Base-by-base conservation (phyloP, 139 green algal species). In the Chlorella sp. region DNA sequence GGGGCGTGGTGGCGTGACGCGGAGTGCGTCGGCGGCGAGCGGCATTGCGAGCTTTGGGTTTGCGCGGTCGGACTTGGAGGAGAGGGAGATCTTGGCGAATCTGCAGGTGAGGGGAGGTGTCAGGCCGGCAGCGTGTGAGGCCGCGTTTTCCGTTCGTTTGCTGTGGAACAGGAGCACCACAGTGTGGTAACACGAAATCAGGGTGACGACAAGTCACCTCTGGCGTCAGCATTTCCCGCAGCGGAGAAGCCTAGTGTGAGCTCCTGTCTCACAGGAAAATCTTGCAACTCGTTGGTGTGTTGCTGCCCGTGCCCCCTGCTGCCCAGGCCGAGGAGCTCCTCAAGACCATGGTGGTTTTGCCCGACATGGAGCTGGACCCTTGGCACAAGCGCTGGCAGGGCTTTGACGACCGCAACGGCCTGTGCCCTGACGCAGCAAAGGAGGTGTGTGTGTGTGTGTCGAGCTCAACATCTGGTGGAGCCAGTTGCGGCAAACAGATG, bases 261-360 rank as follows among this genome's bases (percentile, higher is more conserved):
- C n/a, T n/a, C n/a, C n/a, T n/a, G n/a, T n/a, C n/a, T n/a, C n/a
- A n/a, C 42, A 26, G 42, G 42, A 10, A 26, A 17, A 17, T 10
- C 42, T 26, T 17, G 42, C 42, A 10, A 10, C 42, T 55, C 10
- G 42, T 10, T 17, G 10, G 17, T 10, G 42, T 17, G 10, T 55
- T 10, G 42, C 42, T 55, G 42, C 42, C 42, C 42, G 42, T 10
- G 42, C 42, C 42, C 42, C 17, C 10, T 17, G 10, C 10, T 10
- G 42, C 69, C 26, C 69, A 74, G 71, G 84, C 80, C 10, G 78
- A 88, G 0, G 90, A 96, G 79, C 70, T 83, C 33, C 70, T 96
- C 30, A 91, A 91, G 67, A 67, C 78, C 33, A 87, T 91, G 71
- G 74, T 42, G 6, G 70, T 79, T 63, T 69, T 91, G 71, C 86